Base-by-base conservation (phyloP, 805 yeast species). In the Hanseniaspora vineae region DNA sequence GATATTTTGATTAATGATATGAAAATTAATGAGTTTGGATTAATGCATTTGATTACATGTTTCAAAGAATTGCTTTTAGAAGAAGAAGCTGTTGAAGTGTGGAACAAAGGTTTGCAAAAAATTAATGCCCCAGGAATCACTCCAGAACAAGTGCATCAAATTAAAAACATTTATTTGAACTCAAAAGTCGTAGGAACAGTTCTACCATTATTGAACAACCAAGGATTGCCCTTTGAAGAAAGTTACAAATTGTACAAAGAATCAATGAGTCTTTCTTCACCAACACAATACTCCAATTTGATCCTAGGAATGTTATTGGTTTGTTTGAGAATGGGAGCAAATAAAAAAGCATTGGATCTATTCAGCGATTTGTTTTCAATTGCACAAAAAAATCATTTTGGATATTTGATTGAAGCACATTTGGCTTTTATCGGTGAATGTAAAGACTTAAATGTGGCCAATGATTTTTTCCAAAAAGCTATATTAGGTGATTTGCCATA, bases 361-460 rank as follows among this genome's bases (percentile, higher is more conserved):
- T 81, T 84, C 61, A 79, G 77, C 58, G 50, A 47, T 84, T 51
- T 76, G 83, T 54, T 47, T 46, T 40, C 69, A 71, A 42, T 70
- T 70, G 42, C 71, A 75, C 42, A 77, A 76, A 43, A 66, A 40
- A 55, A 57, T 46, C 69, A 67, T 62, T 66, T 69, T 56, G 71
- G 78, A 46, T 73, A 80, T 32, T 67, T 83, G 62, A 74, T 82
- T 33, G 84, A 81, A 64, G 80, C 85, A 44, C 95, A 85, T 66
- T 70, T 84, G 51, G 72, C 81, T 2, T 85, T 85, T 56, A 81
- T 85, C 58, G 92, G 94, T 42, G 78, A 76, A 54, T 81, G 87
- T 62, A 77, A 76, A 58, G 88, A 85, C 58, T 70, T 83, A 48
- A 69, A 69, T 40, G 80, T 85, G 43, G 85, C 95, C 4, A 77